Base-by-base conservation (phyloP, 176 grass and related monocot species). In the Raddia guianensis region DNA sequence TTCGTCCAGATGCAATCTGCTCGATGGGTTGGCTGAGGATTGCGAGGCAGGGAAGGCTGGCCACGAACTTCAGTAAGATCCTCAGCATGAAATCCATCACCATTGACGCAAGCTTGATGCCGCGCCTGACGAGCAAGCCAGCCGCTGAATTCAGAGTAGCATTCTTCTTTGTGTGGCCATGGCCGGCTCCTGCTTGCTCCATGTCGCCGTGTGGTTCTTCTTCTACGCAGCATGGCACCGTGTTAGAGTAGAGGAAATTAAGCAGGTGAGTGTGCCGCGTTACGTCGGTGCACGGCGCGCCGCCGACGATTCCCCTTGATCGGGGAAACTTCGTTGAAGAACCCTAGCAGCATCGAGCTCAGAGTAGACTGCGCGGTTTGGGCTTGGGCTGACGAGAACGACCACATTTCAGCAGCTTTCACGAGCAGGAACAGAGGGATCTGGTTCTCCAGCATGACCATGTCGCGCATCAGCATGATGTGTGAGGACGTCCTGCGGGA, bases 361-460 rank as follows among this genome's bases (percentile, higher is more conserved):
- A 94, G 54, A 21, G 70, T 32, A n/a, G 27, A 49, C 40, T 70
- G 48, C 0, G 66, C 57, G 5, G 63, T 34, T 59, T 51, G 49
- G 5, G 68, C 12, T 6, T 27, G 27, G 27, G 27, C 27, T 27
- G 81, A 81, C 11, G 54, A 54, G 19, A 21, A 68, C 46, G 27
- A 27, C 27, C 83, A 80, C n/a, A 65, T 54, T 49, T 92, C 92
- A 10, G 86, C 11, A 19, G 83, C 55, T 44, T 83, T 86, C 0
- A 76, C 54, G 63, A 94, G 77, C 12, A 98, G 81, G 9, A 98
- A 89, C 10, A 94, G 90, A 16, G 90, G 95, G 60, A 94, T 71
- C 76, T 98, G 95, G 53, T 94, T 98, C 47, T 98, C 92, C 2
- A 94, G 55, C 95, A 94, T 94, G 3, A 94, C 61, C 1, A 87